Base-by-base conservation (phyloP, 305 asterid species). In the Caryopteris hybrid region DNA sequence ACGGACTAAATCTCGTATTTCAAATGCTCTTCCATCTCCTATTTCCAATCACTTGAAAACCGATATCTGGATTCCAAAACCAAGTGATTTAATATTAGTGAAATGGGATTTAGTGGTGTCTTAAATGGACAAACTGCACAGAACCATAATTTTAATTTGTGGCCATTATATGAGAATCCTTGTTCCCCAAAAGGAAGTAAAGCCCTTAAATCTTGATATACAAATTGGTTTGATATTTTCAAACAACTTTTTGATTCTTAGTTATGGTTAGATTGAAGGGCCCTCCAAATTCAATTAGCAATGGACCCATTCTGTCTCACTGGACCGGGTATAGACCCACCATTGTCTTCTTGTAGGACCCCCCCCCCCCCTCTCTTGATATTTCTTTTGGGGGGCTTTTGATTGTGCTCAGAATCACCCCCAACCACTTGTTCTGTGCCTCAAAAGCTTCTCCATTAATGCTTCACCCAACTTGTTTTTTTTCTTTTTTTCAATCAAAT, bases 171-270 rank as follows among this genome's bases (percentile, higher is more conserved):
- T 62, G 51, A 59, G 42, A 48, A 64, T 21, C 20, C 57, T 45
- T 83, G 96, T 83, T 86, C 84, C 94, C 90, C 81, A 51, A 71
- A 74, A 75, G 96, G 94, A 81, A 76, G 89, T n/a, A 79, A 86
- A 62, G 74, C 70, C 71, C 58, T 43, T 45, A 69, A 77, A 67
- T 48, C 48, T 63, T 74, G 78, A 73, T 64, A 54, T 47, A 64
- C 79, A 75, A 70, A 73, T 62, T 75, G 69, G 68, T 60, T 68
- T 78, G 77, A 72, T 78, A 55, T 75, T 72, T 74, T 72, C 76
- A 42, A 78, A 61, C 75, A 74, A 53, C 77, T 56, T 78, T 62
- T 73, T 38, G 63, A 53, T 64, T 64, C 45, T 61, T 25, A 1
- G 4, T 25, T 69, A 22, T 48, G 54, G 64, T 61, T 59, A 61